phyloP scores from a whole-genome alignment of 1,284 basidiomycete genomes.

The Abortiporus biennis region DNA sequence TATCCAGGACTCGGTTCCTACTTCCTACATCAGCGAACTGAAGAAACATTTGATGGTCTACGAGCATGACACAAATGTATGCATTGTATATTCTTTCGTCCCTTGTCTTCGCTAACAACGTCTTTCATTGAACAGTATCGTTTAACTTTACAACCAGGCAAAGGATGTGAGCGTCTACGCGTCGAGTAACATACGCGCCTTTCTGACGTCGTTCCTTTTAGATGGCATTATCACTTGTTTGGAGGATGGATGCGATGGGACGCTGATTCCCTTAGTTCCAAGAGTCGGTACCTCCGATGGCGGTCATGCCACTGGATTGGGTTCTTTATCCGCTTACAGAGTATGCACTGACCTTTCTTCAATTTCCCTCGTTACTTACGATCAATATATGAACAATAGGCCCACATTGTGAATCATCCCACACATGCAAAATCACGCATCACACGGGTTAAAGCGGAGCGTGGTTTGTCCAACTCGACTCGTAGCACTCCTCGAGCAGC shows the following conservation, averaged over 20 bases:
- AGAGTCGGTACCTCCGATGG: conserved; percentile 28
- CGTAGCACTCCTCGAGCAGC: too few species aligned
- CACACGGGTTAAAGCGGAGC: conserved; percentile 18
- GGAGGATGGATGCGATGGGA: conserved; percentile 34
- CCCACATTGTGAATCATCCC: conserved; percentile 25
- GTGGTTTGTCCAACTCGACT: too few species aligned
- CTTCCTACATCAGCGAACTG: conserved; percentile 32
- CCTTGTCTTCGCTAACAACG: conserved; percentile 4
- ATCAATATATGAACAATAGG: conserved; percentile 19
- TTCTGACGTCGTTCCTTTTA: conserved; percentile 16
- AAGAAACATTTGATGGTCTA: conserved; percentile 27
- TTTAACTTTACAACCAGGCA: conserved; percentile 29
- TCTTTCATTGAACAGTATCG: conserved; percentile 27
- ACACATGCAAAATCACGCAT: conserved; percentile 20
- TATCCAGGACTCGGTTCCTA: conserved; percentile 20
- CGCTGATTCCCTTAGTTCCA: conserved; percentile 26
- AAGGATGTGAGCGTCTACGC: conserved; percentile 32
- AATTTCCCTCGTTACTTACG: not conserved
- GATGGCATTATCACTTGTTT: conserved; percentile 38
- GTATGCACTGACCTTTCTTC: conserved; percentile 24
- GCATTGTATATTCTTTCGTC: conserved; percentile 8
- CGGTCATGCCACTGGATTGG: conserved; percentile 35
- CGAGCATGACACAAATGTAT: conserved; percentile 33
- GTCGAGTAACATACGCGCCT: conserved; percentile 6
- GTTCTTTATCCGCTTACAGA: conserved; percentile 37